These are phyloP conservation scores for Neurospora discreta DNA, from an alignment of 495 filamentous ascomycete species.

Conservation along the genomic window DNA sequence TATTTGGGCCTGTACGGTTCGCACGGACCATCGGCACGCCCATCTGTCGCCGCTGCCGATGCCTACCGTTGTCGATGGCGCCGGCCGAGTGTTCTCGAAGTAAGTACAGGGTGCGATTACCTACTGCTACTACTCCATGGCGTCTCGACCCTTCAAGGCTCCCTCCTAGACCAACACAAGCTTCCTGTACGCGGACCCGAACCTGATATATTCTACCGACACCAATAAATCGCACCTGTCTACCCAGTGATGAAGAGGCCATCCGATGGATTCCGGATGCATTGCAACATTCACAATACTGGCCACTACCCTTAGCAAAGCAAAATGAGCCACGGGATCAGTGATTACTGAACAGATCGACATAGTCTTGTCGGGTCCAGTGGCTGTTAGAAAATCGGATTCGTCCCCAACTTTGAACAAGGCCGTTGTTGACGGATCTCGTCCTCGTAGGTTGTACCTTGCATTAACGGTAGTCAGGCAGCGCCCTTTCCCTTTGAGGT, in stretches of 20 bases:
- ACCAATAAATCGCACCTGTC: background rate
- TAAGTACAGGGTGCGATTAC: background rate
- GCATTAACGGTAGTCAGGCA: background rate
- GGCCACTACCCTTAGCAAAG: background rate
- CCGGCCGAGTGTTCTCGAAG: background rate
- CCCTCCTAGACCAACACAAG: background rate
- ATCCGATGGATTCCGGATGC: background rate
- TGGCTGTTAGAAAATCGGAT: background rate
- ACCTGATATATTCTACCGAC: background rate
- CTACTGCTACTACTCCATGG: background rate
- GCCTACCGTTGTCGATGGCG: background rate
- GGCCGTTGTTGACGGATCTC: background rate
- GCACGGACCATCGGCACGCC: background rate
- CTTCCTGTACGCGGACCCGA: background rate
- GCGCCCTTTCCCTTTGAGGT: background rate
- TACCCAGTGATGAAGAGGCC: background rate
- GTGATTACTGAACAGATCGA: background rate
- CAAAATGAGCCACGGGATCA: background rate
- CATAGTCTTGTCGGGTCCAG: background rate
- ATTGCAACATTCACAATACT: background rate
- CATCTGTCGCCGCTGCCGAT: background rate
- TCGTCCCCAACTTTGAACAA: background rate
- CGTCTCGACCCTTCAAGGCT: background rate
- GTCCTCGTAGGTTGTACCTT: background rate
- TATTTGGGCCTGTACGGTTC: background rate